phyloP scores from a whole-genome alignment of 371 early-diverging fungal genomes.

The Coemansia sp. region DNA sequence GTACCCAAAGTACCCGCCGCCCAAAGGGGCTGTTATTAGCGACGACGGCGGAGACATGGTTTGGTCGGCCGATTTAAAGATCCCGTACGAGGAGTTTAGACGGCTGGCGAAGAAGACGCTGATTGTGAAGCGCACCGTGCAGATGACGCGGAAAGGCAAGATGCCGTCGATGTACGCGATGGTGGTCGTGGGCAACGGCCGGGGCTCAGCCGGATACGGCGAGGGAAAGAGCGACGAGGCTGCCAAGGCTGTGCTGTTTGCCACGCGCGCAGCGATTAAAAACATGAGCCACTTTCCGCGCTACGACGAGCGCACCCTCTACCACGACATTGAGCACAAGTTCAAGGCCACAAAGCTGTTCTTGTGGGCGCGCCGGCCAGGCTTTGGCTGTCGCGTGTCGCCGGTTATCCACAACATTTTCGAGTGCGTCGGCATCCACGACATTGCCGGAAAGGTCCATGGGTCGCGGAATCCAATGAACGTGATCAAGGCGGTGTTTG shows the following conservation, averaged over 20 bases:
- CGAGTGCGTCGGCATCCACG: conserved; percentile 89
- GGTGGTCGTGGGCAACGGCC: conserved; percentile 94
- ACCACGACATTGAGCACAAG: conserved; percentile 83
- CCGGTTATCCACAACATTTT: conserved; percentile 94
- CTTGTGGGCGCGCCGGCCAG: conserved; percentile 88
- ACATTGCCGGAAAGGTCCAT: conserved; percentile 87
- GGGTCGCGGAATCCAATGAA: conserved; percentile 96
- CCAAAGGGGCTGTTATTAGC: background rate
- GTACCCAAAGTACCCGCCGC: conserved; percentile 22
- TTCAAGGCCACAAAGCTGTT: conserved; percentile 85
- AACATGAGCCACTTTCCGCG: conserved; percentile 82
- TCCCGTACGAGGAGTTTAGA: conserved; percentile 45
- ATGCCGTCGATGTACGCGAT: conserved; percentile 83
- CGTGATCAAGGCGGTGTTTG: conserved; percentile 95
- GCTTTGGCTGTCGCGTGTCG: conserved; percentile 92
- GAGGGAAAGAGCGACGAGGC: conserved; percentile 87
- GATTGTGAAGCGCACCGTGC: conserved; percentile 75
- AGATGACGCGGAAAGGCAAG: conserved; percentile 86
- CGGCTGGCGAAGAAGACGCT: conserved; percentile 70
- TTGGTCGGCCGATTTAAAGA: conserved; percentile 50
- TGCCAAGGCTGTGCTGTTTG: conserved; percentile 82
- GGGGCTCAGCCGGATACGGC: conserved; percentile 93
- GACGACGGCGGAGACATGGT: conserved; percentile 9
- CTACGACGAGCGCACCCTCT: conserved; percentile 93
- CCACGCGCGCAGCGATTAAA: conserved; percentile 84